phyloP scores from a whole-genome alignment of 495 filamentous ascomycete genomes.

The Xylaria palmicola region DNA sequence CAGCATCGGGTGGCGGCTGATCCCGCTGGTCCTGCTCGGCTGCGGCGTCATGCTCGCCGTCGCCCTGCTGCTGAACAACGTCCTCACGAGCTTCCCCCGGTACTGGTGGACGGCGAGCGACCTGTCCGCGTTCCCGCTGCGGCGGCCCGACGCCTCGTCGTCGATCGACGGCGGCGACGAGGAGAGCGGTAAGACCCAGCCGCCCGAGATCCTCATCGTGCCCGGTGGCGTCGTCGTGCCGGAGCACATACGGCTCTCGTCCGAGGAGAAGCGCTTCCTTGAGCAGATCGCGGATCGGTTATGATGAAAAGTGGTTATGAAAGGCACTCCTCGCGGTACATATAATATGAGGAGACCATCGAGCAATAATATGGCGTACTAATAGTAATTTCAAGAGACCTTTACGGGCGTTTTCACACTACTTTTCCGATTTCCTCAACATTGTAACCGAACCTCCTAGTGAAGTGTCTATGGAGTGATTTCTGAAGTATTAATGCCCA shows the following conservation, averaged over 20 bases:
- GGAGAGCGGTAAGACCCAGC: constrained; percentile 18
- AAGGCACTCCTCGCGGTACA: not conserved
- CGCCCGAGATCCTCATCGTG: constrained; percentile 28
- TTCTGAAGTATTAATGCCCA: too few species aligned
- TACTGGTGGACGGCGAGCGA: constrained; percentile 71
- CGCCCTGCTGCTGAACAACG: constrained; percentile 72
- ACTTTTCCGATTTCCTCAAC: too few species aligned
- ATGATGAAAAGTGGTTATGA: constrained; percentile 3
- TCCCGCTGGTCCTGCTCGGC: constrained; percentile 66
- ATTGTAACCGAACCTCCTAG: too few species aligned
- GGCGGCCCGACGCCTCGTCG: constrained; percentile 8
- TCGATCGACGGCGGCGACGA: constrained; percentile 20
- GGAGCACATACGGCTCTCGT: constrained; percentile 34
- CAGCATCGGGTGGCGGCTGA: constrained; percentile 69
- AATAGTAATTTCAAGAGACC: not conserved
- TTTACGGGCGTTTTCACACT: not conserved
- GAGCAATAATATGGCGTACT: not conserved
- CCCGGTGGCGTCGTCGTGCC: constrained; percentile 34
- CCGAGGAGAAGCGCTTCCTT: constrained; percentile 41
- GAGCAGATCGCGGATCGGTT: constrained; percentile 40
- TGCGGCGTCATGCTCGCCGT: constrained; percentile 62
- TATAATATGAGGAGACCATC: not conserved
- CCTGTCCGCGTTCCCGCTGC: constrained; percentile 26
- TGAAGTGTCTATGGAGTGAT: too few species aligned
- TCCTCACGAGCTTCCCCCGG: constrained; percentile 70